A percentile compares a stretch with the other conserved stretches of the same genome.
These are phyloP conservation scores for Metrosideros polymorpha DNA, from an alignment of 441 rosid species.

Conservation along the genomic window DNA sequence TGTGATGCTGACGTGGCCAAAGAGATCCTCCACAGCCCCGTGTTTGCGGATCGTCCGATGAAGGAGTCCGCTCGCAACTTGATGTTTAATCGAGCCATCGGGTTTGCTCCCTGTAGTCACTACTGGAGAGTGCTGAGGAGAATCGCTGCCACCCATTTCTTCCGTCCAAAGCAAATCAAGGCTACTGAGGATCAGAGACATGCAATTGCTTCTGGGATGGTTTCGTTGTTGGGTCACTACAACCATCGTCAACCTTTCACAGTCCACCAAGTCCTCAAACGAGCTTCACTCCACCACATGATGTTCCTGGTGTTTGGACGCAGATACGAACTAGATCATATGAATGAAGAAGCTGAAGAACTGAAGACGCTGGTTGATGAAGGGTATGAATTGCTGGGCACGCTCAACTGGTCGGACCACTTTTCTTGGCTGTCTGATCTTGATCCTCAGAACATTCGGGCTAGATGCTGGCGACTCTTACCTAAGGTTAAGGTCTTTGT, in stretches of 20 bases:
- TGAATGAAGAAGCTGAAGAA: not conserved
- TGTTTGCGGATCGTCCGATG: constrained; percentile 74
- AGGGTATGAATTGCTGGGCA: not conserved
- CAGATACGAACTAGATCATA: not conserved
- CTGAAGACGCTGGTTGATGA: not conserved
- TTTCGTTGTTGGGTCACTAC: constrained; percentile 16
- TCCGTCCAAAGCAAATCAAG: constrained; percentile 62
- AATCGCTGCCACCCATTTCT: constrained; percentile 60
- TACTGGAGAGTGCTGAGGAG: constrained; percentile 78
- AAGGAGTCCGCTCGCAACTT: constrained; percentile 75
- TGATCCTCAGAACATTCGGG: not conserved
- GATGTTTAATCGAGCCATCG: constrained; percentile 83
- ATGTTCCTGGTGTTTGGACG: not conserved
- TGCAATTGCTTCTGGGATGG: constrained; percentile 40
- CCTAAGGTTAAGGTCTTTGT: not conserved
- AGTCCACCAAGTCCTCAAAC: not conserved
- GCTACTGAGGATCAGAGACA: constrained; percentile 38
- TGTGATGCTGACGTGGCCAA: constrained; percentile 71
- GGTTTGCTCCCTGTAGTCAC: constrained; percentile 71
- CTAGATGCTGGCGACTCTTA: not conserved
- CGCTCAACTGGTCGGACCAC: not conserved
- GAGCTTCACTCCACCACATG: not conserved
- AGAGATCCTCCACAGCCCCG: constrained; percentile 61
- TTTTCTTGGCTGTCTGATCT: not conserved
- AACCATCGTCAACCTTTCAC: not conserved